Base-by-base conservation (phyloP, 352 stramenopile species). In the Pythium diclinum region DNA sequence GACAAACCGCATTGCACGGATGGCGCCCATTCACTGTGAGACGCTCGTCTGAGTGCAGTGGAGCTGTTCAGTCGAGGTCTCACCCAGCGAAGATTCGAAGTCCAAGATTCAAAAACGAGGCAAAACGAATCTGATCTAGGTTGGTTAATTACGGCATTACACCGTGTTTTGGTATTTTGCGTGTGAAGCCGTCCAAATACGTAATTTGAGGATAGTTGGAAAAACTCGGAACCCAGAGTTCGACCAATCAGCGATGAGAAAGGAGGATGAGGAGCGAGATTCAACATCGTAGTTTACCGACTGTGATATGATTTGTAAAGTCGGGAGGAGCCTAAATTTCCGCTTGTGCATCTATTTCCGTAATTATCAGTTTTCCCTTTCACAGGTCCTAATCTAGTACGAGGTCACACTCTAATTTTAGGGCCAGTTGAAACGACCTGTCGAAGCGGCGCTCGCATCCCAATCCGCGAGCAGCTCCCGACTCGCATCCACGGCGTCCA, bases 81-180 rank as follows among this genome's bases (percentile, higher is more conserved):
- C 44, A 51, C 44, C 44, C 44, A 51, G n/a, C 44, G 19, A 51
- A 51, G 44, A 51, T 51, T 51, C 44, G 19, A 51, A 30, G 44
- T 5, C 0, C 42, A 30, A 51, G 44, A 51, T 51, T 51, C 44
- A 30, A 17, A 14, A 1, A 17, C 21, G 0, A 28, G 1, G 5
- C n/a, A 7, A 25, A 49, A 14, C 19, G 44, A 51, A 51, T 51
- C 44, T 51, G n/a, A 6, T 51, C 19, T 5, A 19, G 17, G n/a
- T 13, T 25, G 42, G 42, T 51, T 16, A 6, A 51, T 51, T 25
- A 51, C 44, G 17, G 5, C 11, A 16, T 6, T 51, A n/a, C 10
- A 51, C 44, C 44, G 19, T 8, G 14, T 17, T 30, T 21, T 51
- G 44, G 44, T 51, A 51, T 30, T 51, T 30, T 51, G 44, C 44